Percentiles rank a stretch among this genome's conserved stretches.
phyloP scores from a whole-genome alignment of 2,329 filamentous ascomycete species.

The Neospermospora avenae region DNA sequence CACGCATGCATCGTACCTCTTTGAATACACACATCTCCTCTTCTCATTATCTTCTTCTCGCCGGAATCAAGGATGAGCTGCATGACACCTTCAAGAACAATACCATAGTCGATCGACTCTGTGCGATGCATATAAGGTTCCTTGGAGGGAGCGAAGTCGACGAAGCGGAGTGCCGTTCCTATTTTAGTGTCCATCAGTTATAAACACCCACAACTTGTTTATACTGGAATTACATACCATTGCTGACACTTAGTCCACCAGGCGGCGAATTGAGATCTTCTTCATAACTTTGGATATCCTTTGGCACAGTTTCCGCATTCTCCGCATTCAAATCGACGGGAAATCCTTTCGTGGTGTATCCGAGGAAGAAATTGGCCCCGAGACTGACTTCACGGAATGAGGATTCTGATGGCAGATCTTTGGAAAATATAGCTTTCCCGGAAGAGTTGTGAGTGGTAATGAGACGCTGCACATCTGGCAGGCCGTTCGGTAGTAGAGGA shows the following conservation, averaged over 20 bases:
- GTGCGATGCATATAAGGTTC: constrained; percentile 40
- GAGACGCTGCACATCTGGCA: constrained; percentile 21
- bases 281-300: constrained; percentile 20
- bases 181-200: neutral
- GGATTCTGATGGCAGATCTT: constrained; percentile 7
- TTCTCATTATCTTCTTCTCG: constrained; percentile 37
- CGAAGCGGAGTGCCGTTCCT: constrained; percentile 19
- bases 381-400: constrained; percentile 18
- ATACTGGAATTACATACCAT: constrained; percentile 9
- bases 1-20: constrained; percentile 44
- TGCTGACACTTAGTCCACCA: constrained; percentile 14
- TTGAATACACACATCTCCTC: constrained; percentile 41
- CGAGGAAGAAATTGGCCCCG: constrained; percentile 22
- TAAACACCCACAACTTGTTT: neutral
- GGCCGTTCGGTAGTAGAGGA: constrained; percentile 16
- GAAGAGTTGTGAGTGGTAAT: constrained; percentile 19
- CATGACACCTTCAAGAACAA: constrained; percentile 40
- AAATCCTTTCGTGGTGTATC: constrained; percentile 22
- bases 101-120: constrained; percentile 40
- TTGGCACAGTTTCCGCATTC: constrained; percentile 6
- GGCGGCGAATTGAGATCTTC: constrained; percentile 18
- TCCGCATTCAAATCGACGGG: constrained; percentile 18
- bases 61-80: constrained; percentile 40
- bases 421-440: constrained; percentile 21
- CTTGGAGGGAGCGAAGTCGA: constrained; percentile 19